Conservation (phyloP, 768 basidiomycete genomes). For the Candolleomyces eurysporus region DNA sequence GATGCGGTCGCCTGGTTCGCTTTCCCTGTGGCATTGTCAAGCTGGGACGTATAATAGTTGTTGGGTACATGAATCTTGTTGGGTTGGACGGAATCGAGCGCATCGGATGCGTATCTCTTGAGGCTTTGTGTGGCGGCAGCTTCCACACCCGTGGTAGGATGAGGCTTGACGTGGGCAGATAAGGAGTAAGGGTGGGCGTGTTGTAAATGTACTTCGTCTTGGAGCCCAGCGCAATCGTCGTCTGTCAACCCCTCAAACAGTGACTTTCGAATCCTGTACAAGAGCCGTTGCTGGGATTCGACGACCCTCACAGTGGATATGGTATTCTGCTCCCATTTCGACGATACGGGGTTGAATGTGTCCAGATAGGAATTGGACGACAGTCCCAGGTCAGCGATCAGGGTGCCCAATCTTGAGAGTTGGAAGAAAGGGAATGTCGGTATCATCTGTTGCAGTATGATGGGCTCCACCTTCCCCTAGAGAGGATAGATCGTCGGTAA, state of each 20-base stretch:
- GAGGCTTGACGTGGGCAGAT: conserved; percentile 1
- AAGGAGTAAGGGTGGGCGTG: conserved; percentile 13
- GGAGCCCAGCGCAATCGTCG: conserved; percentile 54
- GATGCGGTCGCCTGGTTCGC: neutral
- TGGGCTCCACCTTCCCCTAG: conserved; percentile 52
- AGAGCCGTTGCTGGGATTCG: conserved; percentile 55
- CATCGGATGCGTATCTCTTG: conserved; percentile 24
- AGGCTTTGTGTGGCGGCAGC: conserved; percentile 3
- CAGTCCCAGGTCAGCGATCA: conserved; percentile 57
- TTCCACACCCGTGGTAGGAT: neutral
- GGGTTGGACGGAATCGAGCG: conserved; percentile 8
- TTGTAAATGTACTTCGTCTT: conserved; percentile 55
- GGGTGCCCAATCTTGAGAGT: conserved; percentile 47
- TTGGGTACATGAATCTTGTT: conserved; percentile 30
- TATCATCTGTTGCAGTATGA: conserved; percentile 55
- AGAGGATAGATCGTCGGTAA: conserved; percentile 10
- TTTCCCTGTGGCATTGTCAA: conserved; percentile 15
- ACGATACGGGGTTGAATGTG: conserved; percentile 49
- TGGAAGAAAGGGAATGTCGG: conserved; percentile 67
- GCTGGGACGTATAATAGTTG: conserved; percentile 23
- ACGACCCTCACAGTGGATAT: conserved; percentile 59
- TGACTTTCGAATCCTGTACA: conserved; percentile 60
- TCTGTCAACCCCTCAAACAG: conserved; percentile 57
- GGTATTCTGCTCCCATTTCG: conserved; percentile 69
- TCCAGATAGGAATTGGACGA: conserved; percentile 55